These are phyloP conservation scores for Candida lessepsii DNA, from an alignment of 805 yeast species.

Conservation along the genomic window DNA sequence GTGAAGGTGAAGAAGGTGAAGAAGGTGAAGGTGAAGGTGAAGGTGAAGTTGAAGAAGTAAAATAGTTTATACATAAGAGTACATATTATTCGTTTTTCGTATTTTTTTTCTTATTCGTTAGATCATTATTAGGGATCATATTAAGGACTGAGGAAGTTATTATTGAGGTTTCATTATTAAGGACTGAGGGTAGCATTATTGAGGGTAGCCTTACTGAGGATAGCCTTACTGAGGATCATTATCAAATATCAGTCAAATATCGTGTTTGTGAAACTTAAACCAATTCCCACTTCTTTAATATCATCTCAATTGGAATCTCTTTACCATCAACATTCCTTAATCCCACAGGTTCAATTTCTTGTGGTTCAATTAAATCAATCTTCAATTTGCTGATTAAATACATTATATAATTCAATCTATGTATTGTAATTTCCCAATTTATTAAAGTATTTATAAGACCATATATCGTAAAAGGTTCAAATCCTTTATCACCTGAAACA, in stretches of 20 bases:
- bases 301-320: not conserved
- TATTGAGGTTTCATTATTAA: too few species aligned
- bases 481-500: not conserved
- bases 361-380: not conserved
- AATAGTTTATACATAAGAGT: constrained; percentile 1
- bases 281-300: constrained; percentile 11
- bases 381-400: constrained; percentile 6
- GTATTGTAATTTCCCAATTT: not conserved
- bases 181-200: too few species aligned
- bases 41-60: constrained; percentile 5
- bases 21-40: constrained; percentile 19
- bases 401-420: constrained; percentile 7
- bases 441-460: not conserved
- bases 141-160: too few species aligned
- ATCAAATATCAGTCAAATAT: too few species aligned
- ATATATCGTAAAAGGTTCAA: not conserved
- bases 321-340: constrained; percentile 2
- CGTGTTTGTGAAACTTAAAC: too few species aligned
- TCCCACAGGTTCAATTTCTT: not conserved
- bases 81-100: not conserved
- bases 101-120: too few species aligned
- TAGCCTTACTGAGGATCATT: too few species aligned
- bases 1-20: constrained; percentile 26
- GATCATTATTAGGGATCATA: too few species aligned
- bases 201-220: too few species aligned